A percentile compares a stretch with the other conserved stretches of the same genome.
Conservation (phyloP, 2,329 filamentous ascomycete genomes). For the Penicillium oxalicum region DNA sequence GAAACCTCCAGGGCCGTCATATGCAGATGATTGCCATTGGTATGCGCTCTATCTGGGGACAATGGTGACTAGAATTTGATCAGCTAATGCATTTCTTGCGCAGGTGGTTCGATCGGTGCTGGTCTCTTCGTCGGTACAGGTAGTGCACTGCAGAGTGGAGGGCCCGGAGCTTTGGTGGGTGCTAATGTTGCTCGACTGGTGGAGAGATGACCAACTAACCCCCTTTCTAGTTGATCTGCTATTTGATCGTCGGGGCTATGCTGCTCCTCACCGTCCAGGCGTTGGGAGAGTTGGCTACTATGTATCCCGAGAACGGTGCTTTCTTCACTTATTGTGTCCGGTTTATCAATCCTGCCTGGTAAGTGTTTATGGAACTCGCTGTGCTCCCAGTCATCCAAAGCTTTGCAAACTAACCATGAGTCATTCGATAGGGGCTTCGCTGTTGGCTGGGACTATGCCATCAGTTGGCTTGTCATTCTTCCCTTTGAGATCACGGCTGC, state of each 20-base stretch:
- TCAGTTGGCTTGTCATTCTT: constrained; percentile 77
- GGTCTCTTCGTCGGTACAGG: constrained; percentile 41
- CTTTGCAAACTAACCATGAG: no score
- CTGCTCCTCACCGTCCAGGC: constrained; percentile 55
- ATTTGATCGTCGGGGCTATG: constrained; percentile 53
- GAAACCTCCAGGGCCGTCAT: constrained; percentile 28
- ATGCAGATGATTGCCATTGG: constrained; percentile 40
- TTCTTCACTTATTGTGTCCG: constrained; percentile 58
- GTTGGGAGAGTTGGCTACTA: constrained; percentile 56
- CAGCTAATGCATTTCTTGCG: neutral
- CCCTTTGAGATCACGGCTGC: constrained; percentile 68
- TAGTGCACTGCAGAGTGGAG: constrained; percentile 31
- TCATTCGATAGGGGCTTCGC: constrained; percentile 36
- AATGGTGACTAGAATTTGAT: neutral
- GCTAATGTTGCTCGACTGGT: neutral
- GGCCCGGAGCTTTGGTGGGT: constrained; percentile 30
- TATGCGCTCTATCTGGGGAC: constrained; percentile 8
- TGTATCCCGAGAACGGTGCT: constrained; percentile 57
- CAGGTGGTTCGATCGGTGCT: constrained; percentile 35
- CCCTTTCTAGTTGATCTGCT: constrained; percentile 30
- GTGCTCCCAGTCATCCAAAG: no score
- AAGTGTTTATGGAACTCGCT: neutral
- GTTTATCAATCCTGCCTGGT: constrained; percentile 57
- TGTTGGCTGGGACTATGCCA: constrained; percentile 56
- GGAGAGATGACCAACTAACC: neutral